Evolutionary conservation across 208 protist species (phyloP).

Genomic region (Acanthamoeba castellanii): DNA sequence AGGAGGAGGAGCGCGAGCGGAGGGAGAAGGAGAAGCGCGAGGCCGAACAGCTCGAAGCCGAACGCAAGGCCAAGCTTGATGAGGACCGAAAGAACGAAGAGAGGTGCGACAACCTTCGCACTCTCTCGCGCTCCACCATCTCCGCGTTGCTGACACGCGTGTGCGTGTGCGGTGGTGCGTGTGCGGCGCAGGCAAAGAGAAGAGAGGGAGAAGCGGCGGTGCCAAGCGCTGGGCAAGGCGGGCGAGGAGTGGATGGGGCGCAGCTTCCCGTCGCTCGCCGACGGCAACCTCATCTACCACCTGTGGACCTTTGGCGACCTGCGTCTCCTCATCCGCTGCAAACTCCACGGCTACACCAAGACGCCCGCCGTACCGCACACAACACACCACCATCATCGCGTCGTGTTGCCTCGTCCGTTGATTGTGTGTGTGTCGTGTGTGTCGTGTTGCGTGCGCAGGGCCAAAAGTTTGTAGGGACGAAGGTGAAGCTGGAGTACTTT

Average conservation of each 20-base stretch:
- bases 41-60: neutral
- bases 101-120: neutral
- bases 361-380: neutral
- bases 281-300: slow-evolving; percentile 64
- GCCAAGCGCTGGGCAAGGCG: neutral
- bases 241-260: slow-evolving; percentile 56
- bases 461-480: slow-evolving; percentile 4
- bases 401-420: no score
- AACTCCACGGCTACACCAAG: slow-evolving; percentile 55
- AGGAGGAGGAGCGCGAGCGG: neutral
- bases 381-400: neutral
- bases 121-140: neutral
- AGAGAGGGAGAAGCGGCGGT: neutral
- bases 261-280: slow-evolving; percentile 52
- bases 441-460: neutral
- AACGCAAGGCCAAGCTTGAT: neutral
- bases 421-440: neutral
- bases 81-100: slow-evolving; percentile 21
- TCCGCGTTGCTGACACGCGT: neutral
- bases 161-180: neutral
- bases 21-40: neutral
- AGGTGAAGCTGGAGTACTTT: slow-evolving; percentile 68
- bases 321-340: slow-evolving; percentile 34
- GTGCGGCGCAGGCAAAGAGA: neutral
- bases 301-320: slow-evolving; percentile 65